Evolutionary conservation across 2,329 filamentous ascomycete species (phyloP), one percentile per base, ranked within the genome.

Genomic region (Hypoxylon sp.): DNA sequence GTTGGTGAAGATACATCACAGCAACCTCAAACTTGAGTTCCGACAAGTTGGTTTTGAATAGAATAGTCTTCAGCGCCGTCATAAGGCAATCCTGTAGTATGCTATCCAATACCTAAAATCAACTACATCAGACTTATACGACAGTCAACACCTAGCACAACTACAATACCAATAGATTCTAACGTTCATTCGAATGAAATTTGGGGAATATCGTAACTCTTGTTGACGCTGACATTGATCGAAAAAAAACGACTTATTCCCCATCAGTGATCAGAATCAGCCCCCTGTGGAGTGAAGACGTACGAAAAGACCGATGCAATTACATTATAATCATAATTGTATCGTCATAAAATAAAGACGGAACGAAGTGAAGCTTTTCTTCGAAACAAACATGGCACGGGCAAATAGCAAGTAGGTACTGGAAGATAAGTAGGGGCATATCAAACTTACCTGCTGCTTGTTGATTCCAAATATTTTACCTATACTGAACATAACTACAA

Each of bases 251-350:
- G 30, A 22, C n/a, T 37, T 30, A 4, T 2, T 22, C 40, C 13
- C 20, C 27, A 8, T 17, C 49, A 27, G 27, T n/a, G 2, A 22
- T 10, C 10, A 7, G n/a, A 17, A 48, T 22, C 37, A 13, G 1
- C 17, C 49, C 49, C 22, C 6, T 22, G 31, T 42, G 13, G 30
- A 31, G 31, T 27, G 48, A 49, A 49, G 3, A 48, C 27, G 17
- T 33, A 35, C 35, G 35, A 40, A 33, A 61, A 14, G 22, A 27
- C 25, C 37, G 10, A 49, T 40, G 27, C 27, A 48, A 14, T 56
- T n/a, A 63, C 48, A 22, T 33, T 10, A 42, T 31, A 25, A 46
- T 63, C 60, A 68, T 64, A 20, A 61, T 64, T 61, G 53, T 60
- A 58, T 61, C 61, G 64, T 61, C 25, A 55, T n/a, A 33, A 35